Evolutionary conservation across 2,329 filamentous ascomycete genomes (phyloP), one percentile per base, ranked within the genome.

Genomic region (Botrytis hyacinthi): DNA sequence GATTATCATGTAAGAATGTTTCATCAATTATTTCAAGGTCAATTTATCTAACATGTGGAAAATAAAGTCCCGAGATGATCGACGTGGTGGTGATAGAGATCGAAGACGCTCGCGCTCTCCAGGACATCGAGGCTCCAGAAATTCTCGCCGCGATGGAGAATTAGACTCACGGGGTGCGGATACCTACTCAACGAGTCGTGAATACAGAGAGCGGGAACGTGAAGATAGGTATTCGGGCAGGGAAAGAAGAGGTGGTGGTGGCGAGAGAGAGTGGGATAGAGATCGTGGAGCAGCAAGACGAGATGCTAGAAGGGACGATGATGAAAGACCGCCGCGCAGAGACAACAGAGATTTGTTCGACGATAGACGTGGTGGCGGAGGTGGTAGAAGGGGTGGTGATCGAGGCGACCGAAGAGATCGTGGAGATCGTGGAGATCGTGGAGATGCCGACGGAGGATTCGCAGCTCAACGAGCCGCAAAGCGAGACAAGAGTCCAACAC

Each of bases 181-280:
- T 83, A 91, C 93, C 73, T 98, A 98, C 84, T 97, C 95, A 32
- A 94, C 93, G 9, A 97, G 94, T 83, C 92, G 95, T 78, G 95
- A 92, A 84, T 97, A 97, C 82, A 90, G 95, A 81, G 95, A 97
- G 82, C 88, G 95, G 76, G 95, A 98, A 84, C 92, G 95, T 75
- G 95, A 98, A 83, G 95, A 98, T 78, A 89, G 95, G 81, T 98
- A 98, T 81, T 89, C 90, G 54, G 91, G 91, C 48, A 88, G 92
- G 76, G 88, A 90, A 74, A 85, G 89, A 74, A 83, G 87, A 70
- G 83, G 82, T 54, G 86, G 89, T 73, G 89, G 90, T 73, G 89
- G 90, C 71, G 92, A 94, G n/a, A 87, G 92, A 76, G 92, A 92
- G 76, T 93, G 92, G 90, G 91, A 92, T 80, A 87, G 91, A 81